Evolutionary conservation across 192 early-diverging fungal genomes (phyloP).

Genomic region (Obelidium mucronatum): DNA sequence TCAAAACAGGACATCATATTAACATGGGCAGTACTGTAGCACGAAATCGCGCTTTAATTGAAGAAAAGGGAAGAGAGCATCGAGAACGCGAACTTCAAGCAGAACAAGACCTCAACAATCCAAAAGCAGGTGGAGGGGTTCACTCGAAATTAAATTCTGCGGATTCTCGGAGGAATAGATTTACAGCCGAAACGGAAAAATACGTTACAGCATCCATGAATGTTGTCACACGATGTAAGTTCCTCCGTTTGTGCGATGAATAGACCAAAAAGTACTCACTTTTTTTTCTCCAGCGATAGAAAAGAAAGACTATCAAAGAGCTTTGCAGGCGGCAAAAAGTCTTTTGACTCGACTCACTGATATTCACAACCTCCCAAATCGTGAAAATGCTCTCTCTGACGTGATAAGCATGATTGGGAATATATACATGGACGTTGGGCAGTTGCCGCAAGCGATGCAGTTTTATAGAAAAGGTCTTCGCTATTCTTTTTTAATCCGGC

Average conservation of each 20-base stretch:
- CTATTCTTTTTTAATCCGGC: background rate
- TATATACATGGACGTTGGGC: conserved; percentile 37
- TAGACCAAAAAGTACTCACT: background rate
- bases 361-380: conserved; percentile 29
- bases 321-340: conserved; percentile 18
- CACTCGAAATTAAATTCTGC: background rate
- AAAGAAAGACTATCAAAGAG: conserved; percentile 16
- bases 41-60: conserved; percentile 26
- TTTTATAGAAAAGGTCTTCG: conserved; percentile 38
- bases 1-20: background rate
- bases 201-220: conserved; percentile 41
- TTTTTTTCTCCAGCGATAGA: conserved; percentile 21
- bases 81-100: background rate
- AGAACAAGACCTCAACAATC: background rate
- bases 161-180: conserved; percentile 5
- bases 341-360: conserved; percentile 25
- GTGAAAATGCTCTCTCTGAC: conserved; percentile 29
- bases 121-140: conserved; percentile 14
- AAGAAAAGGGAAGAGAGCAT: conserved; percentile 24
- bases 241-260: background rate
- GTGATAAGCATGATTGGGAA: conserved; percentile 37
- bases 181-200: conserved; percentile 32
- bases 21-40: background rate
- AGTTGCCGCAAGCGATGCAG: conserved; percentile 32
- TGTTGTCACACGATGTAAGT: conserved; percentile 36